Evolutionary conservation across 2,329 filamentous ascomycete species (phyloP).

Genomic region (Paecilomyces fulvus): DNA sequence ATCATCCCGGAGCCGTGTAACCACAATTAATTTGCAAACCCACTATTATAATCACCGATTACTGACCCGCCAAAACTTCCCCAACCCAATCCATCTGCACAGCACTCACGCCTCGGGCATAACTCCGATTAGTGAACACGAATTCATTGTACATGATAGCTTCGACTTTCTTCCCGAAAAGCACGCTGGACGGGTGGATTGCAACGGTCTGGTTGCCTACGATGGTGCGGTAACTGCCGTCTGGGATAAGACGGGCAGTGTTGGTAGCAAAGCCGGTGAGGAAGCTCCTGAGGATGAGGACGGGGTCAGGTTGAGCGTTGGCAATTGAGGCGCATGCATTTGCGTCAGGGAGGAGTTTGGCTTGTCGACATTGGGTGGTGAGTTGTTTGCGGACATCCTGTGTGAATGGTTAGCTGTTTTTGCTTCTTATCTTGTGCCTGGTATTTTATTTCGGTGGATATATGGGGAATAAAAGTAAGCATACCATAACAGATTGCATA

Average conservation of each 20-base stretch:
- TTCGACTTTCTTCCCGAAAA: slow-evolving; percentile 53
- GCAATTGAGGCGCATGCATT: slow-evolving; percentile 11
- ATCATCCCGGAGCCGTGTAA: too few relatives aligned
- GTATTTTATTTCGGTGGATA: background rate
- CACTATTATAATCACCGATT: background rate
- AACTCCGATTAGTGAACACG: slow-evolving; percentile 56
- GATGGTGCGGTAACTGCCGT: slow-evolving; percentile 54
- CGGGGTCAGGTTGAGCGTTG: slow-evolving; percentile 27
- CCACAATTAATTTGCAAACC: too few relatives aligned
- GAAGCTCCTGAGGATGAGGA: slow-evolving; percentile 50
- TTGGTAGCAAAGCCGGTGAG: slow-evolving; percentile 52
- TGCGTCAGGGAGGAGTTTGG: slow-evolving; percentile 32
- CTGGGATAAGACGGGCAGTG: slow-evolving; percentile 51
- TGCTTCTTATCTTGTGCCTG: slow-evolving; percentile 3
- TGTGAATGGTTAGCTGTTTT: background rate
- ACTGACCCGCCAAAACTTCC: slow-evolving; percentile 35
- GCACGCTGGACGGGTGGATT: slow-evolving; percentile 54
- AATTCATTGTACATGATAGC: slow-evolving; percentile 59
- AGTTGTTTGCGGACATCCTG: slow-evolving; percentile 55
- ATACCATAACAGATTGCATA: slow-evolving; percentile 56
- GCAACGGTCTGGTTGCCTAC: slow-evolving; percentile 54
- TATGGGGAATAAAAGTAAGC: slow-evolving; percentile 3
- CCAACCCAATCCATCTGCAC: slow-evolving; percentile 56
- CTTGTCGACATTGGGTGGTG: slow-evolving; percentile 44
- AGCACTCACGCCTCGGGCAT: slow-evolving; percentile 54